Percentiles rank a stretch among this genome's conserved stretches.
Conservation (phyloP, 352 stramenopile species). For the Globisporangium lucens region DNA sequence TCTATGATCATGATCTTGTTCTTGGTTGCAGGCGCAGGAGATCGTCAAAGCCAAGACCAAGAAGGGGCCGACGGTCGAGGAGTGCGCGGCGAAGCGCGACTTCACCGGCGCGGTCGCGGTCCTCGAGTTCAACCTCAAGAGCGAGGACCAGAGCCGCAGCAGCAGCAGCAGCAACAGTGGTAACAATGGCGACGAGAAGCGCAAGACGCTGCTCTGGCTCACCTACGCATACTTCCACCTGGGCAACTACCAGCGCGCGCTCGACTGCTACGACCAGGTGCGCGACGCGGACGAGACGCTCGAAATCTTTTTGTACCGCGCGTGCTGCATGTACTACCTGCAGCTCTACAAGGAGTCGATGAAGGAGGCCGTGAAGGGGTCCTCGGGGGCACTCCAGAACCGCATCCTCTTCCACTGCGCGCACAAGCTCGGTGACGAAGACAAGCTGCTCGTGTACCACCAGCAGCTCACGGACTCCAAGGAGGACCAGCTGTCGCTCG, state of each 20-base stretch:
- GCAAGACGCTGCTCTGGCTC: conserved; percentile 89
- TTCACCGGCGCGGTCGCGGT: conserved; percentile 94
- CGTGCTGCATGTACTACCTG: conserved; percentile 93
- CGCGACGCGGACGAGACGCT: conserved; percentile 53
- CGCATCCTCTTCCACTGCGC: conserved; percentile 94
- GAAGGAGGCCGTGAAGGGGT: conserved; percentile 66
- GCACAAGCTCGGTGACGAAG: conserved; percentile 92
- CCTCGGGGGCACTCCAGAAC: conserved; percentile 80
- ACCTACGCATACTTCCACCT: conserved; percentile 95
- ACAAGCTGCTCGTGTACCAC: conserved; percentile 94
- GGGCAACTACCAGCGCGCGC: conserved; percentile 91
- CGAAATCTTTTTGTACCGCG: conserved; percentile 87
- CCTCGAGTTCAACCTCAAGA: conserved; percentile 94
- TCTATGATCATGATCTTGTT: background rate
- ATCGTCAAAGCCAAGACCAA: conserved; percentile 71
- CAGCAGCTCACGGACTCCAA: conserved; percentile 91
- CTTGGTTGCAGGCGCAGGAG: conserved; percentile 38
- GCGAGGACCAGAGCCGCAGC: conserved; percentile 53
- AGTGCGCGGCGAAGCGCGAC: conserved; percentile 83
- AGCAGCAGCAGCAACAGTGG: conserved; percentile 7
- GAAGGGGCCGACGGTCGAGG: conserved; percentile 71
- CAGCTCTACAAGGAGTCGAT: conserved; percentile 90
- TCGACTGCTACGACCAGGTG: conserved; percentile 90
- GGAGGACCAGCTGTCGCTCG: conserved; percentile 94
- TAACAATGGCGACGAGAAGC: conserved; percentile 44